Conservation (phyloP, 2,329 filamentous ascomycete genomes). For the Westerdykella ornata region DNA sequence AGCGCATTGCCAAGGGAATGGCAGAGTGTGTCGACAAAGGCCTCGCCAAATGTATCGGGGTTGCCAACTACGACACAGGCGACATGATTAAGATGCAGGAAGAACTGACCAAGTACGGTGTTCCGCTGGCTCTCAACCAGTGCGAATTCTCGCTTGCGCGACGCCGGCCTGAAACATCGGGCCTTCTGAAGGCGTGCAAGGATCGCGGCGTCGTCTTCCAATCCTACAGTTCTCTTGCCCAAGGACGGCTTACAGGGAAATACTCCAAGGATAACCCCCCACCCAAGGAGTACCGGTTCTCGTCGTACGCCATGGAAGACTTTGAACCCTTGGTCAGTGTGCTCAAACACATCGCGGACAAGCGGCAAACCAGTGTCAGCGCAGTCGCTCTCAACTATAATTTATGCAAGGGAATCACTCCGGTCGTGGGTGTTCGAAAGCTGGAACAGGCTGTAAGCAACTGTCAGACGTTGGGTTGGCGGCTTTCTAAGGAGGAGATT, state of each 20-base stretch:
- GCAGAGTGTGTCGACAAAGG: constrained; percentile 41
- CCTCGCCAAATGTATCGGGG: constrained; percentile 39
- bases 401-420: constrained; percentile 41
- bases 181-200: constrained; percentile 38
- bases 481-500: constrained; percentile 39
- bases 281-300: constrained; percentile 35
- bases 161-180: constrained; percentile 37
- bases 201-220: constrained; percentile 40
- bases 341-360: constrained; percentile 33
- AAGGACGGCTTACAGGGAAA: constrained; percentile 39
- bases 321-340: constrained; percentile 36
- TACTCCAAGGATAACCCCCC: constrained; percentile 37
- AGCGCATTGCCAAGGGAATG: constrained; percentile 37
- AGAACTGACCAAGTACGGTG: constrained; percentile 9
- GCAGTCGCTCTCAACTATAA: constrained; percentile 43
- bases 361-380: constrained; percentile 28
- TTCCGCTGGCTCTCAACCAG: constrained; percentile 42
- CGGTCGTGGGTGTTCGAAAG: constrained; percentile 40
- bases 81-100: constrained; percentile 9
- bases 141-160: constrained; percentile 43
- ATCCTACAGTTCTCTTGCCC: constrained; percentile 38
- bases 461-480: constrained; percentile 39
- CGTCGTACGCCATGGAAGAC: constrained; percentile 41
- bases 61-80: constrained; percentile 38
- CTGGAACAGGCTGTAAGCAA: constrained; percentile 38